These are phyloP conservation scores for Thecaphora thlaspeos DNA, from an alignment of 1,284 basidiomycete genomes.

Conservation along the genomic window DNA sequence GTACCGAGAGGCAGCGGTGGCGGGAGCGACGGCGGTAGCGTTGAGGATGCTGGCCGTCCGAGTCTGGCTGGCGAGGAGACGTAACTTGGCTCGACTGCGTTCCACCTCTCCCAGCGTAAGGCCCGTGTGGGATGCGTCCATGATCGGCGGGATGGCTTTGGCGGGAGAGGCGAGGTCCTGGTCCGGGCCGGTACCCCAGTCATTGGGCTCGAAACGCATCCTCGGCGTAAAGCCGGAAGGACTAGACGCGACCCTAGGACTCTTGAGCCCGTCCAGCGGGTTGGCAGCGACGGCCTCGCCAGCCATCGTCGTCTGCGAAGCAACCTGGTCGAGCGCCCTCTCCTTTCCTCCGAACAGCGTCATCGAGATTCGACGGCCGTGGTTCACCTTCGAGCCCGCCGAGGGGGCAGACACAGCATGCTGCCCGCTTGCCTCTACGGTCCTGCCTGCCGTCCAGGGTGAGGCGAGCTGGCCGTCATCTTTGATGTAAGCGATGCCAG, in stretches of 20 bases:
- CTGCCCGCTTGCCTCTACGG: no score
- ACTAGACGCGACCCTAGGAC: constrained; percentile 24
- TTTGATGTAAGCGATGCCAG: constrained; percentile 33
- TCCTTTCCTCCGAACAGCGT: constrained; percentile 32
- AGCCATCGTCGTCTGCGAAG: no score
- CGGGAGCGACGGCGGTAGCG: no score
- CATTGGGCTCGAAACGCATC: constrained; percentile 30
- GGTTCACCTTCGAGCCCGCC: neutral
- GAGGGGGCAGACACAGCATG: no score
- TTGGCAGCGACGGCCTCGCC: neutral
- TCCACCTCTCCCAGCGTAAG: constrained; percentile 18
- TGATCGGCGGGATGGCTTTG: neutral
- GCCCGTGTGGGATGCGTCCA: constrained; percentile 2
- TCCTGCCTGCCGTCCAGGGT: no score
- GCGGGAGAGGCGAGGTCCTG: constrained; percentile 4
- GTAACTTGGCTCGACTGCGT: constrained; percentile 21
- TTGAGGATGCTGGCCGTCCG: no score
- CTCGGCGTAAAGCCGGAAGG: constrained; percentile 37
- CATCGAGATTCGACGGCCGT: constrained; percentile 15
- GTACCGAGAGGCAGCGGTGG: no score
- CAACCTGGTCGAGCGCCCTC: constrained; percentile 1
- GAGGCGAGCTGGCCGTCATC: neutral
- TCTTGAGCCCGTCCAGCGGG: neutral
- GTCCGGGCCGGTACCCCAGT: constrained; percentile 25
- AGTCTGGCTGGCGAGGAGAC: constrained; percentile 16